Evolutionary conservation across 1,284 basidiomycete genomes (phyloP), one percentile per base, ranked within the genome.

Genomic region (Sporisorium scitamineum): DNA sequence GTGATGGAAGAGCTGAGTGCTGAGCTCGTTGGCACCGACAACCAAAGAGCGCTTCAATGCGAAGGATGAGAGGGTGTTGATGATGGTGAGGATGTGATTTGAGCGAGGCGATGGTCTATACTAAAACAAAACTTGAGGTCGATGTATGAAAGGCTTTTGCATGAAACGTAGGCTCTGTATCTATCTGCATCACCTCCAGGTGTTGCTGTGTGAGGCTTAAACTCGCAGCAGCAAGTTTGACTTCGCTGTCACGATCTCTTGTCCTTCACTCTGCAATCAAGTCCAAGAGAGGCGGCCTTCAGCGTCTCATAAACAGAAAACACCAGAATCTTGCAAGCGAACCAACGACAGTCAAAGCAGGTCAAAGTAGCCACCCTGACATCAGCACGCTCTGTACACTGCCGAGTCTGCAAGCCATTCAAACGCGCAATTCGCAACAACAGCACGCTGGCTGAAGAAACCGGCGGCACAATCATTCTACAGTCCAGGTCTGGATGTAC

Each of bases 11-110:
- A 42, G 39, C 2, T 10, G 39, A 10, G n/a, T 9, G 39, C n/a
- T 42, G 39, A 42, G 37, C 52, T 54, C 34, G 34, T 54, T 27
- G 52, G 52, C 20, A 39, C 52, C 26, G 52, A 54, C 37, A 54
- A 29, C 52, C 37, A 54, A 54, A 54, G 52, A 54, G 37, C 24
- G 37, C 14, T 32, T 26, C 8, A 20, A 42, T 11, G 22, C 2
- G 26, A 54, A n/a, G 32, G 37, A 27, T 9, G 16, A 27, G 11
- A 18, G 24, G 14, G 18, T n/a, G n/a, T n/a, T 31, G 41, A 31
- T 54, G 39, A 27, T 41, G 26, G 39, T 11, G 18, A 41, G 29
- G 5, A 31, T 20, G 18, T 18, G 41, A 20, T 10, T 20, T 20
- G 29, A 50, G n/a, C 29, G 29, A 8, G 7, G n/a, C 18, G 27